phyloP scores from a whole-genome alignment of 2,329 filamentous ascomycete species.

The Alternaria sp. region DNA sequence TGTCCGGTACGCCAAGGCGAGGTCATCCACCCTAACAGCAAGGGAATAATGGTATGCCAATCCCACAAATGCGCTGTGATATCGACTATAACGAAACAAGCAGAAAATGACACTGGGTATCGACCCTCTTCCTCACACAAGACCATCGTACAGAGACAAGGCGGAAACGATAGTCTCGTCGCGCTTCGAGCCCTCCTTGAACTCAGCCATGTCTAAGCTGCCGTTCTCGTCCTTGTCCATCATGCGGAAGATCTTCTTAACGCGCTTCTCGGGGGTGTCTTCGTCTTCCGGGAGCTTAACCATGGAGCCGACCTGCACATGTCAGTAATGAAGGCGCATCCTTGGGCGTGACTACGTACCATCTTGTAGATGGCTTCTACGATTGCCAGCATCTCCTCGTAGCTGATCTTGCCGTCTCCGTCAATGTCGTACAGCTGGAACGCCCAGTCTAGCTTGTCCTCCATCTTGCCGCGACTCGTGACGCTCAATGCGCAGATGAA shows the following conservation, averaged over 20 bases:
- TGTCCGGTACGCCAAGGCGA: slow-evolving; percentile 43
- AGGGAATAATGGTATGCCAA: slow-evolving; percentile 39
- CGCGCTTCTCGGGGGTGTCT: slow-evolving; percentile 97
- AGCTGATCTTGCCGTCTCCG: slow-evolving; percentile 97
- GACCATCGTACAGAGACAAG: slow-evolving; percentile 91
- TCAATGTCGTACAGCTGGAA: slow-evolving; percentile 99
- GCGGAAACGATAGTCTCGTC: slow-evolving; percentile 99
- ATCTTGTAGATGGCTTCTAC: slow-evolving; percentile 99
- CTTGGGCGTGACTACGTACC: slow-evolving; percentile 60
- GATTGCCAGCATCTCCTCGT: slow-evolving; percentile 98
- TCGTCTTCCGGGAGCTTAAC: slow-evolving; percentile 98
- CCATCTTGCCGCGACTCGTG: slow-evolving; percentile 96
- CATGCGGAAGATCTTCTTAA: slow-evolving; percentile 98
- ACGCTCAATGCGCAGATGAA: slow-evolving; percentile 98
- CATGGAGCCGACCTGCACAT: slow-evolving; percentile 88
- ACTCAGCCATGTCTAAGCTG: slow-evolving; percentile 94
- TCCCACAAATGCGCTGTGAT: slow-evolving; percentile 48
- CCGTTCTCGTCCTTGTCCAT: slow-evolving; percentile 99
- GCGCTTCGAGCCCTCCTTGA: slow-evolving; percentile 98
- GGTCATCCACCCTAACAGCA: slow-evolving; percentile 36
- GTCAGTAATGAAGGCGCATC: slow-evolving; percentile 19
- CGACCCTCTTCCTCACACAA: slow-evolving; percentile 67
- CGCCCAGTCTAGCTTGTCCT: slow-evolving; percentile 99
- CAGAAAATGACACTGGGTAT: slow-evolving; percentile 38
- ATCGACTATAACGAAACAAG: slow-evolving; percentile 42